Percentiles rank a stretch among this genome's conserved stretches.
Conservation (phyloP, 805 yeast genomes). For the Pichia californica region DNA sequence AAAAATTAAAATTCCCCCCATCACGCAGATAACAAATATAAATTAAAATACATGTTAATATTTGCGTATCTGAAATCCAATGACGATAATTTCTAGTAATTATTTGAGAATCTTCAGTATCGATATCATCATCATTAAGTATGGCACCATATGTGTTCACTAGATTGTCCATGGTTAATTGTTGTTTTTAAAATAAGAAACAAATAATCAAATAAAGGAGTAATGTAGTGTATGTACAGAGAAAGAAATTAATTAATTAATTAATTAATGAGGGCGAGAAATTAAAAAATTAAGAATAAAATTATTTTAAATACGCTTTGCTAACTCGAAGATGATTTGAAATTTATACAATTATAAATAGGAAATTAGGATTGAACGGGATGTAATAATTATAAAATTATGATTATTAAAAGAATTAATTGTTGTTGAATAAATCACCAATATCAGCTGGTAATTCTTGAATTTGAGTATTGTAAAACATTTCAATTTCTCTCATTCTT, state of each 20-base stretch:
- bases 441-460: slow-evolving; percentile 76
- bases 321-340: too few species aligned
- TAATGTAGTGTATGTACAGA: too few species aligned
- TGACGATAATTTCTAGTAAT: neutral
- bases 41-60: neutral
- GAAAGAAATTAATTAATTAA: too few species aligned
- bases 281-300: too few species aligned
- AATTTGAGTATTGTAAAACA: slow-evolving; percentile 67
- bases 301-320: too few species aligned
- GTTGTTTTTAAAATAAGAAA: too few species aligned
- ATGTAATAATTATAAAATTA: neutral
- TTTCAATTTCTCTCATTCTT: slow-evolving; percentile 68
- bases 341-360: neutral
- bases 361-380: neutral
- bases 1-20: neutral
- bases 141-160: neutral
- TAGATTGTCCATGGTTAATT: too few species aligned
- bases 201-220: too few species aligned
- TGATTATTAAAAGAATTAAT: neutral
- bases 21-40: slow-evolving; percentile 6
- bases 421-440: slow-evolving; percentile 35
- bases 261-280: too few species aligned
- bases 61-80: neutral
- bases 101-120: neutral
- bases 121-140: neutral